These are phyloP conservation scores for Phytophthora pseudosyringae DNA, from an alignment of 352 stramenopile genomes.

Conservation along the genomic window DNA sequence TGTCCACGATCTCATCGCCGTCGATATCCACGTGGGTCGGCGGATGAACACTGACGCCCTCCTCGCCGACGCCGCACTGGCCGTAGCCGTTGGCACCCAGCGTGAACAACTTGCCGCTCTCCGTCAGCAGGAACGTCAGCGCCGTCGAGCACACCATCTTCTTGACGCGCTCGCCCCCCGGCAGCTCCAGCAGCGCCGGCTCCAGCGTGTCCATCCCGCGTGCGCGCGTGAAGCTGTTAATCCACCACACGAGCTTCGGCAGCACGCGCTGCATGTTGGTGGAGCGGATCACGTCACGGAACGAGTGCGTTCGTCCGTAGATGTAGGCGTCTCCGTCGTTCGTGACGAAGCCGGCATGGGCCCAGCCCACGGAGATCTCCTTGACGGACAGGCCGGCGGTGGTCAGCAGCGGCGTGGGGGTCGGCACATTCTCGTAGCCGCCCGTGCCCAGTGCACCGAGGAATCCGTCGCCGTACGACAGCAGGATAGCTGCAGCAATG, in stretches of 20 bases:
- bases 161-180: conserved; percentile 61
- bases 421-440: conserved; percentile 59
- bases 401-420: conserved; percentile 51
- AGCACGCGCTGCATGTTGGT: conserved; percentile 87
- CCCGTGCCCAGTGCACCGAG: conserved; percentile 76
- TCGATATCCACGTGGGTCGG: conserved; percentile 70
- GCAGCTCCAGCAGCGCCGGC: conserved; percentile 62
- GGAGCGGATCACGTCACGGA: conserved; percentile 82
- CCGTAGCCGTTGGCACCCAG: conserved; percentile 82
- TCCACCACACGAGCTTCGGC: conserved; percentile 68
- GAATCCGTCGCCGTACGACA: conserved; percentile 83
- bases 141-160: conserved; percentile 89
- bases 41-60: conserved; percentile 63
- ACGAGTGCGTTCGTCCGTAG: conserved; percentile 84
- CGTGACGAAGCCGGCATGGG: conserved; percentile 79
- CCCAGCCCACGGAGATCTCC: conserved; percentile 79
- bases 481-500: conserved; percentile 44
- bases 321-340: conserved; percentile 71
- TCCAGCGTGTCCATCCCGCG: conserved; percentile 71
- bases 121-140: conserved; percentile 76
- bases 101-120: conserved; percentile 82
- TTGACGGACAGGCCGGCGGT: conserved; percentile 56
- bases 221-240: conserved; percentile 76
- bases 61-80: conserved; percentile 73
- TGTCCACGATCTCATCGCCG: conserved; percentile 70